Percentiles rank a stretch among this genome's conserved stretches.
These are phyloP conservation scores for Heliosperma pusillum DNA, from an alignment of 148 eudicot species.

Conservation along the genomic window DNA sequence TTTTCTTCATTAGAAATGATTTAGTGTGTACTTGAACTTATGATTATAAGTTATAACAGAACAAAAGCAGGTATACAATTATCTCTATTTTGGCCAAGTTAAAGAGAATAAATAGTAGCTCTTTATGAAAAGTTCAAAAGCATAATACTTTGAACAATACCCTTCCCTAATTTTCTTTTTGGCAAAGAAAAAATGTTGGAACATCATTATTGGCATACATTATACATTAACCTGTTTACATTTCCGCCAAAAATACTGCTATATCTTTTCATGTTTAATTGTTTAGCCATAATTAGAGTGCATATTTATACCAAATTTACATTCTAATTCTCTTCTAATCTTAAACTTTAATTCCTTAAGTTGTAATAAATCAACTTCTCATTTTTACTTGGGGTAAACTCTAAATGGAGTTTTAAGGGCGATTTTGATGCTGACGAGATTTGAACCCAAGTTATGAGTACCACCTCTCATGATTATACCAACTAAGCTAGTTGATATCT, in stretches of 20 bases:
- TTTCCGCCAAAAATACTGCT: constrained; percentile 7
- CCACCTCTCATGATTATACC: no score
- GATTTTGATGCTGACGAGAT: no score
- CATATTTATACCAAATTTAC: constrained; percentile 6
- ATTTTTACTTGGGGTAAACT: no score
- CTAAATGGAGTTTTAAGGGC: no score
- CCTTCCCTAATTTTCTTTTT: constrained; percentile 13
- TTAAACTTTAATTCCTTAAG: constrained; percentile 4
- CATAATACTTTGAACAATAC: constrained; percentile 17
- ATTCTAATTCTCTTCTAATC: constrained; percentile 12
- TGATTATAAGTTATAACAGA: constrained; percentile 27
- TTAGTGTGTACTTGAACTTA: constrained; percentile 19
- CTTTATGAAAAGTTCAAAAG: constrained; percentile 13
- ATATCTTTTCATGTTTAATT: constrained; percentile 4
- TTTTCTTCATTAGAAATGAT: constrained; percentile 22
- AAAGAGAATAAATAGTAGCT: constrained; percentile 18
- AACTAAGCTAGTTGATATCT: no score
- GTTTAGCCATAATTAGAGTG: constrained; percentile 20
- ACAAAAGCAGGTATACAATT: constrained; percentile 31
- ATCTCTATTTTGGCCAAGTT: constrained; percentile 22
- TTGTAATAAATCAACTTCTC: neutral
- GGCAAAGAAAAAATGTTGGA: constrained; percentile 17
- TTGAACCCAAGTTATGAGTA: no score
- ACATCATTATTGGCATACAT: constrained; percentile 20
- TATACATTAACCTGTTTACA: constrained; percentile 18